Conservation (phyloP, 1,139 yeast genomes). For the Protomyces lactucae-debilis region DNA sequence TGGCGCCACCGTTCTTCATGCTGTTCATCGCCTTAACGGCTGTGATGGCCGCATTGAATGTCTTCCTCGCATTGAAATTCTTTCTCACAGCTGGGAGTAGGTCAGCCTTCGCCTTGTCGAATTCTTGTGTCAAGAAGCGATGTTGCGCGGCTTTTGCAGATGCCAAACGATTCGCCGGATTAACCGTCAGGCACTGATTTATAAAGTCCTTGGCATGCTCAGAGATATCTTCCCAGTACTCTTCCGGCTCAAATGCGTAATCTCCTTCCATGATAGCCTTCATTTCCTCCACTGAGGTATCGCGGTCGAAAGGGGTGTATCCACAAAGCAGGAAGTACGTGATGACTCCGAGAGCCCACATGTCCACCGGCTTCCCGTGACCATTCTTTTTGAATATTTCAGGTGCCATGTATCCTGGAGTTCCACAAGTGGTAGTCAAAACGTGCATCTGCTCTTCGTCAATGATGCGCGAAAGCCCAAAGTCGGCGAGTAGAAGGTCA, state of each 20-base stretch:
- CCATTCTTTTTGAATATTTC: constrained; percentile 53
- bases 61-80: constrained; percentile 35
- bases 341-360: constrained; percentile 75
- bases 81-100: constrained; percentile 40
- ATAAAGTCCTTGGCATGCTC: constrained; percentile 56
- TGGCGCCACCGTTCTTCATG: constrained; percentile 34
- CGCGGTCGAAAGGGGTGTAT: constrained; percentile 76
- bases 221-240: constrained; percentile 56
- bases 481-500: constrained; percentile 63
- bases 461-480: constrained; percentile 56
- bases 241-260: constrained; percentile 56
- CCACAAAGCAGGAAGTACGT: constrained; percentile 69
- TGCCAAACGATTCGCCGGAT: constrained; percentile 48
- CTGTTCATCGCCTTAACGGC: constrained; percentile 26
- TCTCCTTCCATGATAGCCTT: constrained; percentile 57
- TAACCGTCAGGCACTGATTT: constrained; percentile 50
- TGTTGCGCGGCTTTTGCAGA: constrained; percentile 49
- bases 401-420: constrained; percentile 73
- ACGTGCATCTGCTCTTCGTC: constrained; percentile 42
- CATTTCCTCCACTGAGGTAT: constrained; percentile 62
- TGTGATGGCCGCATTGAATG: constrained; percentile 17
- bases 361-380: constrained; percentile 56
- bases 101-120: constrained; percentile 34
- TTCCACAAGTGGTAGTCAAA: constrained; percentile 55
- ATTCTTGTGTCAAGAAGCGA: constrained; percentile 43